Base-by-base conservation (phyloP, 1,284 basidiomycete species). In the Trametes pubescens region DNA sequence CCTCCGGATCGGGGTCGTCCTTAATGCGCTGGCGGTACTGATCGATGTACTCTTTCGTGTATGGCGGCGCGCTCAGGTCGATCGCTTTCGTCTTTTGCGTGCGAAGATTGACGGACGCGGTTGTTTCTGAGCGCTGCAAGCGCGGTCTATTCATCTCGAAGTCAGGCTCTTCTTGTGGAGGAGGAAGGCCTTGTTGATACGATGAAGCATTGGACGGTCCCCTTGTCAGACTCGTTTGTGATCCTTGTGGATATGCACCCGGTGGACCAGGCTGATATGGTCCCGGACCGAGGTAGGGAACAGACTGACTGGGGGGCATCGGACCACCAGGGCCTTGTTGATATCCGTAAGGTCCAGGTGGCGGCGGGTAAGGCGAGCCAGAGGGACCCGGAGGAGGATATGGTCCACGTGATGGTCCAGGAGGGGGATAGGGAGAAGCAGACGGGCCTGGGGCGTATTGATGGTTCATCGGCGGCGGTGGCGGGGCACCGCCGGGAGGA, bases 21-120 rank as follows among this genome's bases (percentile, higher is more conserved):
- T 99, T 99, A 82, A 99, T 98, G 56, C 98, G 89, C 65, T 93
- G 91, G 22, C 98, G 91, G 78, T 99, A 99, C 74, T 98, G 92
- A 75, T 99, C 96, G 69, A 99, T 96, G 75, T 97, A 98, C 73
- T 95, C 92, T 76, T 98, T 98, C 46, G 96, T 98, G 78, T 89
- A 96, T 1, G 95, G 95, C 24, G 94, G 94, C 8, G 93, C 89
- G 63, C 85, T 90, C 57, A 95, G 82, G 74, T 96, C 95, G 58
- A 96, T 88, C 5, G 95, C 92, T 75, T 92, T 93, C 64, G 85
- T 90, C 75, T 90, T 91, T 53, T 84, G 83, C 8, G 88, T 82
- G n/a, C 87, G 85, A 13, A 84, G 84, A 51, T 83, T 79, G 26
- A 89, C 84, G 1, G 88, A 86, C 34, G 82, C 79, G 7, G 81